These are phyloP conservation scores for Beauveria sp. DNA, from an alignment of 2,329 filamentous ascomycete species.

Conservation along the genomic window DNA sequence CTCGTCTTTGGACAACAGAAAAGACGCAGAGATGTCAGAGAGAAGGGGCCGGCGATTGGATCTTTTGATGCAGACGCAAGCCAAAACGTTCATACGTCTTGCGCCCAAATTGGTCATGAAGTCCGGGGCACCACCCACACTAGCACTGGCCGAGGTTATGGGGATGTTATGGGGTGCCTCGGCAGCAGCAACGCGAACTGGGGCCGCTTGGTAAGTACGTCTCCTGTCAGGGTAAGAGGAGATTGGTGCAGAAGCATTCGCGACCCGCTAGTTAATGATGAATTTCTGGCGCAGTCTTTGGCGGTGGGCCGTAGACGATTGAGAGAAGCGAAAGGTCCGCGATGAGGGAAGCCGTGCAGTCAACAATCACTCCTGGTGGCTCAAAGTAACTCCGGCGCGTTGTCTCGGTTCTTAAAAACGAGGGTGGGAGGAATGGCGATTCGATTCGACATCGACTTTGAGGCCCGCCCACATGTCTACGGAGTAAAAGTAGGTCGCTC, in stretches of 20 bases:
- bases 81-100: neutral
- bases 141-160: constrained; percentile 9
- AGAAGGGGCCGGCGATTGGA: neutral
- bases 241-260: neutral
- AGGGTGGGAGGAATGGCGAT: neutral
- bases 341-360: neutral
- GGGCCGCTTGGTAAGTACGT: neutral
- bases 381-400: neutral
- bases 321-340: neutral
- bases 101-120: constrained; percentile 4
- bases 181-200: constrained; percentile 1
- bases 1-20: constrained; percentile 2
- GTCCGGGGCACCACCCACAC: constrained; percentile 7
- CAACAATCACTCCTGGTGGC: neutral
- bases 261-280: neutral
- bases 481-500: neutral
- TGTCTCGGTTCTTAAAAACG: neutral
- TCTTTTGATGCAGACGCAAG: neutral
- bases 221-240: neutral
- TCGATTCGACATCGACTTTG: neutral
- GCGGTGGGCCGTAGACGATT: neutral
- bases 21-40: neutral
- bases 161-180: constrained; percentile 7
- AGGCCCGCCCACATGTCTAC: neutral
- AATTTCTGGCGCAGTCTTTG: neutral